Conservation (phyloP, 1,139 yeast genomes). For the Groenewaldozyma auringiensis region DNA sequence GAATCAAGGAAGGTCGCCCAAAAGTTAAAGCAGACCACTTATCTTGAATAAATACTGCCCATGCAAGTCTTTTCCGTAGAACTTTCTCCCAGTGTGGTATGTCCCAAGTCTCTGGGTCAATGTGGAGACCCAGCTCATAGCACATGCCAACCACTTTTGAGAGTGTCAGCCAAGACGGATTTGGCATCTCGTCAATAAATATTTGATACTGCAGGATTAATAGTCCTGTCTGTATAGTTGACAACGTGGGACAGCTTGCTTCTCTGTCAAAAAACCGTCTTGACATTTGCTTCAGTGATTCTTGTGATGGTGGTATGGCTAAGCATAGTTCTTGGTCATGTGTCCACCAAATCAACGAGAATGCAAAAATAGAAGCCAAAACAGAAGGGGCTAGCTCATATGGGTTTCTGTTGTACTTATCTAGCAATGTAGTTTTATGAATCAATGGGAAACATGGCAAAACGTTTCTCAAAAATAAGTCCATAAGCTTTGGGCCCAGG, state of each 20-base stretch:
- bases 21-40: slow-evolving; percentile 26
- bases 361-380: slow-evolving; percentile 19
- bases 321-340: slow-evolving; percentile 19
- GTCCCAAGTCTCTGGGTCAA: slow-evolving; percentile 20
- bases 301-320: slow-evolving; percentile 15
- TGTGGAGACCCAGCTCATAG: slow-evolving; percentile 23
- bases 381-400: slow-evolving; percentile 22
- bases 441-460: slow-evolving; percentile 21
- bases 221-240: slow-evolving; percentile 23
- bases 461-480: slow-evolving; percentile 17
- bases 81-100: slow-evolving; percentile 23
- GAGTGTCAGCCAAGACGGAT: slow-evolving; percentile 22
- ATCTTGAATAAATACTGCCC: slow-evolving; percentile 28
- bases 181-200: slow-evolving; percentile 16
- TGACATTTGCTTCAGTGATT: slow-evolving; percentile 17
- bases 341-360: slow-evolving; percentile 23
- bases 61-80: slow-evolving; percentile 21
- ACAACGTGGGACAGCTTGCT: slow-evolving; percentile 20
- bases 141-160: slow-evolving; percentile 20
- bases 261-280: slow-evolving; percentile 17
- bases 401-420: slow-evolving; percentile 19
- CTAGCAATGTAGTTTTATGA: slow-evolving; percentile 22
- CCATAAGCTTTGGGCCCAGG: slow-evolving; percentile 19
- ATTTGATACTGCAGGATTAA: slow-evolving; percentile 21
- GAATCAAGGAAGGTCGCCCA: slow-evolving; percentile 26